These are phyloP conservation scores for Avena insularis DNA, from an alignment of 176 grass and related monocot species.

Conservation along the genomic window DNA sequence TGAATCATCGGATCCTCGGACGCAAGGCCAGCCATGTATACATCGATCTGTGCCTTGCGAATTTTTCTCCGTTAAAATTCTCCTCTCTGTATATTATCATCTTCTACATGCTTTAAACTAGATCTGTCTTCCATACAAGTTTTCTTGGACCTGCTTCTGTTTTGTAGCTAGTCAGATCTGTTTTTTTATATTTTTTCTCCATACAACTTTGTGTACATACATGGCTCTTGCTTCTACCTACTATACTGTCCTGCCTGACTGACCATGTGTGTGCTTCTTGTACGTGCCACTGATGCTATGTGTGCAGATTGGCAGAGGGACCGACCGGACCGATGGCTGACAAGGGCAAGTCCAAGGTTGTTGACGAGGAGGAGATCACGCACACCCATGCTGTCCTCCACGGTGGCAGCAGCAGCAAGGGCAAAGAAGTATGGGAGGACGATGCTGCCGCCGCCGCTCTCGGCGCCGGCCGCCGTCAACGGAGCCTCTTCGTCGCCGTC, in stretches of 20 bases:
- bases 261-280: background rate
- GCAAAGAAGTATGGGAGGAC: background rate
- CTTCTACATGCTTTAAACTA: background rate
- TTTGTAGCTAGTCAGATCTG: background rate
- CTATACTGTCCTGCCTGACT: background rate
- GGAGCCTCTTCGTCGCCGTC: background rate
- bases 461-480: background rate
- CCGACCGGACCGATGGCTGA: background rate
- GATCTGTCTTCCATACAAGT: background rate
- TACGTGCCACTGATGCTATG: background rate
- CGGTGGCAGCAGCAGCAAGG: too few species aligned
- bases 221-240: background rate
- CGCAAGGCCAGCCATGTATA: background rate
- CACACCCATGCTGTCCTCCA: background rate
- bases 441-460: background rate
- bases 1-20: background rate
- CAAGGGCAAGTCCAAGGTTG: background rate
- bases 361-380: background rate
- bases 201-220: background rate
- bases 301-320: background rate
- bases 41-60: background rate
- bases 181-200: background rate
- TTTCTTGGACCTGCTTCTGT: background rate
- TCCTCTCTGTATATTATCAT: background rate
- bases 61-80: background rate